Evolutionary conservation across 2,329 filamentous ascomycete species (phyloP).

Genomic region (Trichothecium sympodiale): DNA sequence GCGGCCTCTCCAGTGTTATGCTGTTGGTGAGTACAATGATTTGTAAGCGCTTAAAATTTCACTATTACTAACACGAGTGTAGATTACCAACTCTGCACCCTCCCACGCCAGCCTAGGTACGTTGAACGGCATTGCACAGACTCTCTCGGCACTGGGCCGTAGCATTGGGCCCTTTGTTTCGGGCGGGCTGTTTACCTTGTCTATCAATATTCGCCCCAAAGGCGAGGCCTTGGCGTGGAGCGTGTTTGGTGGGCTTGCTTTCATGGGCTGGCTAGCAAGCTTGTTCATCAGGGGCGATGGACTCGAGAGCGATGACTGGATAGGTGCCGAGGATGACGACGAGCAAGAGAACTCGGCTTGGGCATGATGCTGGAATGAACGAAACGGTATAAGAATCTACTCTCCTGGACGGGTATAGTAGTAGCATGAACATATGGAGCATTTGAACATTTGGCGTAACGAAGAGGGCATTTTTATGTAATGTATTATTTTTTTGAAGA

Average conservation of each 20-base stretch:
- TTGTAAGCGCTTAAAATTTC: constrained; percentile 28
- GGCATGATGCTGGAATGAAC: too few relatives aligned
- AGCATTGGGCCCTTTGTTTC: constrained; percentile 83
- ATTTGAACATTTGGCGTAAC: too few relatives aligned
- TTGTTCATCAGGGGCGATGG: constrained; percentile 61
- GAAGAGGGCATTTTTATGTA: too few relatives aligned
- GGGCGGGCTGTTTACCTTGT: constrained; percentile 73
- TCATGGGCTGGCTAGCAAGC: constrained; percentile 70
- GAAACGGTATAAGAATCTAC: too few relatives aligned
- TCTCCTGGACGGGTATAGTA: too few relatives aligned
- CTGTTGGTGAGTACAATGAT: constrained; percentile 57
- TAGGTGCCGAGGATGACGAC: constrained; percentile 13
- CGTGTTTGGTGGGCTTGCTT: constrained; percentile 71
- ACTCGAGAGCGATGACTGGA: constrained; percentile 48
- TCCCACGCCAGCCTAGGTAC: constrained; percentile 78
- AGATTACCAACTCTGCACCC: constrained; percentile 89
- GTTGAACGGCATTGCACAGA: constrained; percentile 88
- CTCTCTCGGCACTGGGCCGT: constrained; percentile 79
- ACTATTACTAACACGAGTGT: too few relatives aligned
- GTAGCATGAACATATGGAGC: too few relatives aligned
- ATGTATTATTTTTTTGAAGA: too few relatives aligned
- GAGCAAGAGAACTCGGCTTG: too few relatives aligned
- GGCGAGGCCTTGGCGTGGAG: constrained; percentile 82
- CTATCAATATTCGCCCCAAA: constrained; percentile 61
- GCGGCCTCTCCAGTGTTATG: constrained; percentile 80